Evolutionary conservation across 495 filamentous ascomycete genomes (phyloP), one percentile per base, ranked within the genome.

Genomic region (Penicillium maclennaniae): DNA sequence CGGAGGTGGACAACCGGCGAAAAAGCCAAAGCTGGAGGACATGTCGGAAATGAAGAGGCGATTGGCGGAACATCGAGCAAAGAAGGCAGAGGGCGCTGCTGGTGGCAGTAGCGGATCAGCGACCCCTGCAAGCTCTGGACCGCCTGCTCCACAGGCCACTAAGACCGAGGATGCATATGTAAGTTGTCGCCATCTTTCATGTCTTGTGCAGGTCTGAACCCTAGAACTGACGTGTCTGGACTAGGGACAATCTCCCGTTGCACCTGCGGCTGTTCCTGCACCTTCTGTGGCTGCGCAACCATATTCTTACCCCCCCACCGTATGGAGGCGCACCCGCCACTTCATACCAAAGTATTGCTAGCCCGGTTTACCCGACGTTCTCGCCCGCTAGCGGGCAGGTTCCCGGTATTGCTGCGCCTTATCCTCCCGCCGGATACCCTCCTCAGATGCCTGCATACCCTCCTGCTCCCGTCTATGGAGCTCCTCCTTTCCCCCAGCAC

Each of bases 11-110:
- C 77, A 79, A 1, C 79, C 81, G 2, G 63, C 78, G 3, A 96
- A 96, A 77, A 90, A 87, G 59, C 81, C 89, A 16, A 95, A 91
- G 69, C 73, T 91, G 23, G 90, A 93, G 56, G 79, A 81, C 15
- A 69, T 85, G 0, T 83, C 85, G 12, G 89, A 95, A 60, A 65
- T 95, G 58, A 92, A 91, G 77, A 87, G 85, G 76, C 81, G 91
- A 49, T 62, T 95, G 43, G 88, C 88, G 42, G 89, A 88, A 59
- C 87, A 91, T 55, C 87, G 87, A 52, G 87, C 88, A 1, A 84
- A 83, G 63, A 74, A 80, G 48, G 81, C 83, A 19, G 84, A 87
- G 55, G 80, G 80, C 64, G 72, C 74, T 23, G 69, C 67, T 48
- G 78, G 78, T 43, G 77, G 75, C 34, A 83, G 80, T 60, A 83